Evolutionary conservation across 805 yeast species (phyloP), one percentile per base, ranked within the genome.

Genomic region (Ogataea populi-albae): DNA sequence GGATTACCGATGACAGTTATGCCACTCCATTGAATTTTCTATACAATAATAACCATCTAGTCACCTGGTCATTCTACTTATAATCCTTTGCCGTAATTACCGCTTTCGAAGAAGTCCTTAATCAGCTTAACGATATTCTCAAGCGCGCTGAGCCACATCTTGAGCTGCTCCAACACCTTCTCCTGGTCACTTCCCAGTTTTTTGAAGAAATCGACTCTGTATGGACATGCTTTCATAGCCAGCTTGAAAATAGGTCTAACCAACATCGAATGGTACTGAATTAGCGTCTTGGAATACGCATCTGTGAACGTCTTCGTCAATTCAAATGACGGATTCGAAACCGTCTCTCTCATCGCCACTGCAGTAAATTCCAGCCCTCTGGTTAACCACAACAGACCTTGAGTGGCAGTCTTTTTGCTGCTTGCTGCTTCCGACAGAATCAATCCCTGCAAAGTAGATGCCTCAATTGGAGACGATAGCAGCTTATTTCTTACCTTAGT

Each of bases 211-310:
- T 79, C 95, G 59, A 76, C 78, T 68, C 95, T 77, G 65, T 86
- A 88, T 9, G 96, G 96, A 62, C 95, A 86, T 2, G 95, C 94
- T 62, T 84, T 85, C 96, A 87, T 88, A 32, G 96, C 96, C 59
- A 88, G 71, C 65, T 86, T 86, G 75, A 87, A 87, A 35, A 88
- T 78, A 18, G 95, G 95, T 55, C 81, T 83, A 44, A 87, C 71
- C 53, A 87, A 68, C 73, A 87, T 76, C 35, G 81, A 79, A 66
- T 87, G 96, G 65, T 78, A 81, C 62, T 87, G 79, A 41, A 82
- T 73, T 57, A 87, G 73, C 4, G 96, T 87, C 65, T 81, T 83
- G 44, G 71, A 55, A 67, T 87, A 87, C n/a, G 95, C 84, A 51
- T 80, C 83, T 35, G 88, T 85, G 70, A 87, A 87, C 21, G 94